These are phyloP conservation scores for Graphium sp. DNA, from an alignment of 2,329 filamentous ascomycete species.

Conservation along the genomic window DNA sequence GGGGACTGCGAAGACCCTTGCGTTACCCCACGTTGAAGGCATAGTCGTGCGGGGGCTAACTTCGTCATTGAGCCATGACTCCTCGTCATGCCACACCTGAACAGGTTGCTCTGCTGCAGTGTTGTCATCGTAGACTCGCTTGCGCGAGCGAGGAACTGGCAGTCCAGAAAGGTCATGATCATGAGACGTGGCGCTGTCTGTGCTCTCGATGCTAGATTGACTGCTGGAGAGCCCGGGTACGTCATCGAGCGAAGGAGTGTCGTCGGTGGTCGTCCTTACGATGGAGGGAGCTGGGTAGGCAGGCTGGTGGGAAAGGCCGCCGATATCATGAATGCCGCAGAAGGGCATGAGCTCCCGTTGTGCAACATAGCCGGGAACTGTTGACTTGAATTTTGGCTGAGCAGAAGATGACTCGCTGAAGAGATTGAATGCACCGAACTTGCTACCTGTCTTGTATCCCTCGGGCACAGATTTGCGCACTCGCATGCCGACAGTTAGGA, in stretches of 20 bases:
- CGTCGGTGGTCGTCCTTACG: slow-evolving; percentile 8
- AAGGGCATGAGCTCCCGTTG: slow-evolving; percentile 58
- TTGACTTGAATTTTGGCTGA: slow-evolving; percentile 8
- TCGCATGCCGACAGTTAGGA: slow-evolving; percentile 89
- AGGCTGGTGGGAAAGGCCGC: slow-evolving; percentile 47
- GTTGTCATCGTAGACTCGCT: slow-evolving; percentile 28
- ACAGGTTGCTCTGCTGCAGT: slow-evolving; percentile 15
- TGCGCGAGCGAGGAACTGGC: slow-evolving; percentile 16
- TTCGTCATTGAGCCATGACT: slow-evolving; percentile 17
- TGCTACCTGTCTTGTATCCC: slow-evolving; percentile 64
- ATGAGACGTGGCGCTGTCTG: slow-evolving; percentile 4
- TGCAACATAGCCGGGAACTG: slow-evolving; percentile 11
- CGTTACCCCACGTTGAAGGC: slow-evolving; percentile 18
- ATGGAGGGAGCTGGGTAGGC: slow-evolving; percentile 10
- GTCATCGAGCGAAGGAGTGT: no score
- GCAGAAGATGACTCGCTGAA: slow-evolving; percentile 20
- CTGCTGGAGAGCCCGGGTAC: slow-evolving; percentile 34
- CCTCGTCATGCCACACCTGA: slow-evolving; percentile 10
- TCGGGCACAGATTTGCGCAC: slow-evolving; percentile 85
- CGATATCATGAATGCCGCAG: slow-evolving; percentile 63
- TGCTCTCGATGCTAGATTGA: slow-evolving; percentile 32
- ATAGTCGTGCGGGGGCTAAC: slow-evolving; percentile 20
- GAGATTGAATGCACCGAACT: slow-evolving; percentile 30
- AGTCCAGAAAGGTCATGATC: slow-evolving; percentile 5
- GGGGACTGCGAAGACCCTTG: slow-evolving; percentile 32